A percentile compares a stretch with the other conserved stretches of the same genome.
phyloP scores from a whole-genome alignment of 192 early-diverging fungal species.

The Allomyces macrogynus region DNA sequence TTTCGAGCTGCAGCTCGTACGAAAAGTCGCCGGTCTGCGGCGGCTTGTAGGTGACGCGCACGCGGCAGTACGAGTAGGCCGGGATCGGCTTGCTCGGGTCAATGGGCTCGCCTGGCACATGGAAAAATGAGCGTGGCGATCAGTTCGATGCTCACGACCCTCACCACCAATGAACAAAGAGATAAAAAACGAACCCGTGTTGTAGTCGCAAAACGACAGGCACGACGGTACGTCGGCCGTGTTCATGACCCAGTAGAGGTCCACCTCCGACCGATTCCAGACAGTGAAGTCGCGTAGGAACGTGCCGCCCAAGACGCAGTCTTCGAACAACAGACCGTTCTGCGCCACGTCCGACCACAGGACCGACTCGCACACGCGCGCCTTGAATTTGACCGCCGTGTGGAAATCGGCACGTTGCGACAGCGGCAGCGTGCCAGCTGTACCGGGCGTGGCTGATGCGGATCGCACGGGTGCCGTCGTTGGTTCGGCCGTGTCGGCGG shows the following conservation, averaged over 20 bases:
- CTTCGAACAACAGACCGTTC: conserved; percentile 81
- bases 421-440: background rate
- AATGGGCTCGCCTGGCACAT: conserved; percentile 14
- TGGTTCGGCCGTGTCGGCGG: too few species aligned
- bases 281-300: conserved; percentile 84
- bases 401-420: conserved; percentile 24
- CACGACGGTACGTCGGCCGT: conserved; percentile 41
- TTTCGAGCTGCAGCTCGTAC: conserved; percentile 76
- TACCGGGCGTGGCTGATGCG: background rate
- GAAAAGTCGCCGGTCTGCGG: conserved; percentile 74
- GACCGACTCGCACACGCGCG: conserved; percentile 70
- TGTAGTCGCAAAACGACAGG: conserved; percentile 56
- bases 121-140: conserved; percentile 2
- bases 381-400: conserved; percentile 52
- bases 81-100: conserved; percentile 34
- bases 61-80: conserved; percentile 42
- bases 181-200: conserved; percentile 25
- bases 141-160: background rate
- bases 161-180: background rate
- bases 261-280: conserved; percentile 74
- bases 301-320: conserved; percentile 70
- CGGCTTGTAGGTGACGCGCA: conserved; percentile 69
- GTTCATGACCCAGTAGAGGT: conserved; percentile 69
- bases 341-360: conserved; percentile 82
- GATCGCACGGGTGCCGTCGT: too few species aligned